phyloP scores from a whole-genome alignment of 768 basidiomycete species.

The Tulasnella sp. region DNA sequence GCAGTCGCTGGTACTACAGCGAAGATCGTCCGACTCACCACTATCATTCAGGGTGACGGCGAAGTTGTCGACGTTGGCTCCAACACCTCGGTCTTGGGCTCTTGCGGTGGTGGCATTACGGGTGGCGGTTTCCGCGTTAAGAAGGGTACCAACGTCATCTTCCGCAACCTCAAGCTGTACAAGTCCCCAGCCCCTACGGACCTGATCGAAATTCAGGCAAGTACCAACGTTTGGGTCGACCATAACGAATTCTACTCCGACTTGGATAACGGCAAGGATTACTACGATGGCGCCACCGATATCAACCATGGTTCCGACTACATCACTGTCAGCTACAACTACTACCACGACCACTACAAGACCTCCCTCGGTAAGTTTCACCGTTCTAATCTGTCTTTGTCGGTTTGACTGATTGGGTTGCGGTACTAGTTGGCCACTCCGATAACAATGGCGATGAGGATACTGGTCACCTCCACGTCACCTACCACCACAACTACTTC shows the following conservation, averaged over 20 bases:
- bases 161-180: conserved; percentile 26
- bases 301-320: conserved; percentile 52
- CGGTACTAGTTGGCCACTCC: conserved; percentile 46
- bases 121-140: conserved; percentile 22
- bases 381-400: background rate
- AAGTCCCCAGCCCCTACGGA: conserved; percentile 16
- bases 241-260: conserved; percentile 26
- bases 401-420: no score
- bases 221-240: conserved; percentile 20
- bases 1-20: conserved; percentile 35
- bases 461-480: conserved; percentile 19
- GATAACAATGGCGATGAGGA: conserved; percentile 46
- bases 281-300: conserved; percentile 54
- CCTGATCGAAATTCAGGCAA: conserved; percentile 8
- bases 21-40: conserved; percentile 37
- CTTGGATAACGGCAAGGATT: conserved; percentile 42
- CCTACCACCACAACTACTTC: conserved; percentile 31
- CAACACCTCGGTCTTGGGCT: conserved; percentile 25
- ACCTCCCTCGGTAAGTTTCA: conserved; percentile 43
- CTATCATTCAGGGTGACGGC: conserved; percentile 28
- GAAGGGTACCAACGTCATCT: conserved; percentile 26
- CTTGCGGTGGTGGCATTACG: conserved; percentile 19
- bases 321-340: conserved; percentile 29
- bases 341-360: conserved; percentile 50
- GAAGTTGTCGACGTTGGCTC: conserved; percentile 6